These are phyloP conservation scores for Psilocybe cubensis DNA, from an alignment of 768 basidiomycete species.

Conservation along the genomic window DNA sequence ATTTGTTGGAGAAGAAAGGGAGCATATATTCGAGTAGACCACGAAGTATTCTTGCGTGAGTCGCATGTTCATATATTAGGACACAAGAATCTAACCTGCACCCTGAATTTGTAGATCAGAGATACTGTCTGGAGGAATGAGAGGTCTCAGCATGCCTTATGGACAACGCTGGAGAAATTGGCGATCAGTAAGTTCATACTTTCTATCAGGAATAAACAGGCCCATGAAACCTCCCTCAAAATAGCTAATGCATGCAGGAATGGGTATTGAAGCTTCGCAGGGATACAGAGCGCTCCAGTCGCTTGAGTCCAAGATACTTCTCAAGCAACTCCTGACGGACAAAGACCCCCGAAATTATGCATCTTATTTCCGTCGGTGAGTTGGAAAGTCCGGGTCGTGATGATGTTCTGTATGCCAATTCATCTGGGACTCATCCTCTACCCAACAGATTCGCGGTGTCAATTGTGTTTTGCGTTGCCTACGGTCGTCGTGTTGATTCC, in stretches of 20 bases:
- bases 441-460: conserved; percentile 23
- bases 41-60: conserved; percentile 33
- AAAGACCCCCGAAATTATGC: conserved; percentile 14
- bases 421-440: not conserved
- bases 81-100: no score
- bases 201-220: not conserved
- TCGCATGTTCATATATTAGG: not conserved
- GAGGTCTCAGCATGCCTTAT: conserved; percentile 35
- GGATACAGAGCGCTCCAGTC: conserved; percentile 27
- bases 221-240: not conserved
- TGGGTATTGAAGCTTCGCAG: conserved; percentile 27
- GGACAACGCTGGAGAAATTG: conserved; percentile 35
- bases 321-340: conserved; percentile 24
- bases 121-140: conserved; percentile 36
- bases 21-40: conserved; percentile 38
- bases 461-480: conserved; percentile 23
- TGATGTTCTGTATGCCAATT: conserved; percentile 10
- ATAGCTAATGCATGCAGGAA: conserved; percentile 29
- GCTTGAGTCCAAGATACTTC: conserved; percentile 25
- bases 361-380: conserved; percentile 22
- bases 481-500: conserved; percentile 25
- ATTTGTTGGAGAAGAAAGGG: conserved; percentile 35
- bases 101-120: conserved; percentile 23
- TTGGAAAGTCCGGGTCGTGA: no score
- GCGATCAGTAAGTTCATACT: conserved; percentile 29